Conservation (phyloP, 441 rosid species). For the Codiaeum variegatum region DNA sequence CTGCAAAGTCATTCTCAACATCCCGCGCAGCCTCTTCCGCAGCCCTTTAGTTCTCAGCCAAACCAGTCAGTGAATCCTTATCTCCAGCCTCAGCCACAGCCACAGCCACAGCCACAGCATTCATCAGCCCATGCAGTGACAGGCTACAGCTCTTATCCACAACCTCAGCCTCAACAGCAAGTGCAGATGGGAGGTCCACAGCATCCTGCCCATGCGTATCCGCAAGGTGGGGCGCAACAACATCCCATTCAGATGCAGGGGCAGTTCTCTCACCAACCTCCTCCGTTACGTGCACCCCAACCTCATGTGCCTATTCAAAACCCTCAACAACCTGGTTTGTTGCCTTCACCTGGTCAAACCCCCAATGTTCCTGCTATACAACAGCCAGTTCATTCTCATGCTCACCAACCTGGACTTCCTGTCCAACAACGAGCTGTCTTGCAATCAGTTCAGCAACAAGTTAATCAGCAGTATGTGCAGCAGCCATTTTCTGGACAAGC, state of each 20-base stretch:
- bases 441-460: constrained; percentile 37
- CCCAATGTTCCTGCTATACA: constrained; percentile 30
- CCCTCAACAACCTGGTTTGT: constrained; percentile 36
- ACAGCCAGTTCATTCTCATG: constrained; percentile 33
- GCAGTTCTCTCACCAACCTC: constrained; percentile 48
- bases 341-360: constrained; percentile 36
- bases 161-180: constrained; percentile 42
- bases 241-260: constrained; percentile 39
- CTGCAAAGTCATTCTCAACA: constrained; percentile 32
- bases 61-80: constrained; percentile 35
- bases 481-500: constrained; percentile 48
- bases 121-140: constrained; percentile 44
- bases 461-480: constrained; percentile 43
- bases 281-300: constrained; percentile 38
- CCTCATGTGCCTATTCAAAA: constrained; percentile 34
- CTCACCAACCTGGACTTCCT: constrained; percentile 43
- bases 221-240: constrained; percentile 45
- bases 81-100: constrained; percentile 37
- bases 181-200: constrained; percentile 39
- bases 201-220: constrained; percentile 30
- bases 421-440: constrained; percentile 34
- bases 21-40: constrained; percentile 32
- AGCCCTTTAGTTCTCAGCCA: constrained; percentile 29
- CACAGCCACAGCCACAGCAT: constrained; percentile 39
- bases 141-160: constrained; percentile 57